Evolutionary conservation across 371 early-diverging fungal genomes (phyloP).

Genomic region (Syncephalastrum contaminatum): DNA sequence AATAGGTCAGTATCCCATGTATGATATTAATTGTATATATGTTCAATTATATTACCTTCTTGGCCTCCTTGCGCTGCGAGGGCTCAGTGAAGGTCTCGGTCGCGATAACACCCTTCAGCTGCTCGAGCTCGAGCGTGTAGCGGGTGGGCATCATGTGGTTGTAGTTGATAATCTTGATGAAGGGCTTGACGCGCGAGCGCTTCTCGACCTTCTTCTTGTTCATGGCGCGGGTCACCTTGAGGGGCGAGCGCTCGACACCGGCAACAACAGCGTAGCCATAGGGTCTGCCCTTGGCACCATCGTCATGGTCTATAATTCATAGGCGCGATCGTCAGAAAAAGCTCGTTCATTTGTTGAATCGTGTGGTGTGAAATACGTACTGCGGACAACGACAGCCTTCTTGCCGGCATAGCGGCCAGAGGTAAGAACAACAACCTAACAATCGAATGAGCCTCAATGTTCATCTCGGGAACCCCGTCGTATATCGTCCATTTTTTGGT

Average conservation of each 20-base stretch:
- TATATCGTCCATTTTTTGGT: background rate
- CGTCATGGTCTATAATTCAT: slow-evolving; percentile 62
- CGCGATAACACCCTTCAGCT: slow-evolving; percentile 85
- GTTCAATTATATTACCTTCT: slow-evolving; percentile 56
- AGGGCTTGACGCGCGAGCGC: slow-evolving; percentile 96
- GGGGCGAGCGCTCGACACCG: slow-evolving; percentile 95
- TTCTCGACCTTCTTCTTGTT: slow-evolving; percentile 92
- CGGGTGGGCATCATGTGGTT: slow-evolving; percentile 99
- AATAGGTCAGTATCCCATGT: background rate
- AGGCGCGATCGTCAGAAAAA: slow-evolving; percentile 3
- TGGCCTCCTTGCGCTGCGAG: slow-evolving; percentile 85
- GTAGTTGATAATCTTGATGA: slow-evolving; percentile 98
- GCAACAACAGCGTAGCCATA: slow-evolving; percentile 98
- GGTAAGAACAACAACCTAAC: slow-evolving; percentile 93
- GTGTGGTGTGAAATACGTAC: slow-evolving; percentile 39
- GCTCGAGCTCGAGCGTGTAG: slow-evolving; percentile 85
- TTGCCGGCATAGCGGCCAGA: slow-evolving; percentile 98
- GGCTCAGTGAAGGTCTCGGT: slow-evolving; percentile 93
- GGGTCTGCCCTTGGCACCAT: slow-evolving; percentile 89
- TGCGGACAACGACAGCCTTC: slow-evolving; percentile 99
- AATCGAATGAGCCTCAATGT: slow-evolving; percentile 8
- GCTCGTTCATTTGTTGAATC: background rate
- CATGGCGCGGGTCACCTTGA: slow-evolving; percentile 95
- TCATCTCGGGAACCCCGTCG: background rate
- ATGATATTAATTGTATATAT: background rate